A percentile compares a stretch with the other conserved stretches of the same genome.
Conservation (phyloP, 2,329 filamentous ascomycete species). For the Pseudogymnoascus sp. region DNA sequence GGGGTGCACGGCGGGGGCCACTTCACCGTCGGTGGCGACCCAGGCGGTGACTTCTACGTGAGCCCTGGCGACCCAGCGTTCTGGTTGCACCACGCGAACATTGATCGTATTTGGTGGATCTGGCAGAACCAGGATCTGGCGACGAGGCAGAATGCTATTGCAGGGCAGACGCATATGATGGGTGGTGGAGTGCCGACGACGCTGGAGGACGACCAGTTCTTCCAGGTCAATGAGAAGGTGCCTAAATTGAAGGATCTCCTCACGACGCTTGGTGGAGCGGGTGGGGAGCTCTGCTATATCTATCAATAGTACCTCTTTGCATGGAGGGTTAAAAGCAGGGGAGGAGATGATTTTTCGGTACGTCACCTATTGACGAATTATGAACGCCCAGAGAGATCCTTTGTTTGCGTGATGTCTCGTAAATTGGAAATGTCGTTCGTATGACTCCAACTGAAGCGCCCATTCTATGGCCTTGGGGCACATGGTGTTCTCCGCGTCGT, state of each 20-base stretch:
- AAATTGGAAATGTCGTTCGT: background rate
- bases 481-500: background rate
- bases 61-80: slow-evolving; percentile 39
- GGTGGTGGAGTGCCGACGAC: slow-evolving; percentile 13
- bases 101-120: slow-evolving; percentile 41
- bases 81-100: slow-evolving; percentile 38
- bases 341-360: background rate
- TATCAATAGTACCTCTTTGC: background rate
- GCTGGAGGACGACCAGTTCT: background rate
- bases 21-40: slow-evolving; percentile 38
- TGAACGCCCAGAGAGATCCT: background rate
- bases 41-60: slow-evolving; percentile 37
- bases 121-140: slow-evolving; percentile 39
- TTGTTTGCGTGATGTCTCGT: background rate
- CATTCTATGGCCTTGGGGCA: background rate
- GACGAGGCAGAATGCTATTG: slow-evolving; percentile 22
- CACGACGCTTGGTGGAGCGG: background rate
- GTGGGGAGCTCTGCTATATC: slow-evolving; percentile 11
- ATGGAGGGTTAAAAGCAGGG: background rate
- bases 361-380: background rate
- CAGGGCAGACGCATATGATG: slow-evolving; percentile 19
- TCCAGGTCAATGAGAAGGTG: background rate
- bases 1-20: slow-evolving; percentile 36
- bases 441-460: background rate
- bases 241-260: background rate